A percentile compares a stretch with the other conserved stretches of the same genome.
phyloP scores from a whole-genome alignment of 441 rosid genomes.

The Manihot esculenta region DNA sequence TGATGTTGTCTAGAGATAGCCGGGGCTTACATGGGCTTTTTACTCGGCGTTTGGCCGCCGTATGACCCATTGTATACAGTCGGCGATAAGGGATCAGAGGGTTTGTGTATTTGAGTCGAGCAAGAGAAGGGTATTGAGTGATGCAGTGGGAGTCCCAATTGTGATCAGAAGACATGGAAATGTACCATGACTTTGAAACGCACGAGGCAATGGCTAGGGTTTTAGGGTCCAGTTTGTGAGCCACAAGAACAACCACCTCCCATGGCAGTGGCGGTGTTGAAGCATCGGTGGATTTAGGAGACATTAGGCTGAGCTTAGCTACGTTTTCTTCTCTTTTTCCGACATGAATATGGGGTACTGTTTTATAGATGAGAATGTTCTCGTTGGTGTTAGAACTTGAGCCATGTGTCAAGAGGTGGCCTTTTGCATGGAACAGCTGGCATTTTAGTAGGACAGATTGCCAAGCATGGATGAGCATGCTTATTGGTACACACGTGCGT shows the following conservation, averaged over 20 bases:
- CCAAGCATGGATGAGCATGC: neutral
- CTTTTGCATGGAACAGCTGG: neutral
- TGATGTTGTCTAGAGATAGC: slow-evolving; percentile 34
- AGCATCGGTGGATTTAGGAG: neutral
- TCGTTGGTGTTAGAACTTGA: neutral
- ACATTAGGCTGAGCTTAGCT: neutral
- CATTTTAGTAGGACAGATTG: neutral
- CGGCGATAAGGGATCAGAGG: slow-evolving; percentile 34
- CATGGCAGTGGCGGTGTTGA: slow-evolving; percentile 30
- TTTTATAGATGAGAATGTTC: neutral
- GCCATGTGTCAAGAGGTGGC: neutral
- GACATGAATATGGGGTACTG: neutral
- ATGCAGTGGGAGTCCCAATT: slow-evolving; percentile 41
- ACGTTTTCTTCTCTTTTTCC: neutral
- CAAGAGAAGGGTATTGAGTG: slow-evolving; percentile 39
- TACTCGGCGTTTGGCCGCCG: slow-evolving; percentile 33
- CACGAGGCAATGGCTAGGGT: slow-evolving; percentile 46
- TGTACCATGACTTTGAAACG: slow-evolving; percentile 43
- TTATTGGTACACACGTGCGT: neutral
- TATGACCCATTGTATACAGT: slow-evolving; percentile 32
- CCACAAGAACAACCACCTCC: slow-evolving; percentile 40
- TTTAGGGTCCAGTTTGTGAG: slow-evolving; percentile 42
- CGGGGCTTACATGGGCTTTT: slow-evolving; percentile 30
- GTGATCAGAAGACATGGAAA: slow-evolving; percentile 43
- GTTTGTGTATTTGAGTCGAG: slow-evolving; percentile 29